Conservation (phyloP, 2,329 filamentous ascomycete species). For the Xylariaceae sp. region DNA sequence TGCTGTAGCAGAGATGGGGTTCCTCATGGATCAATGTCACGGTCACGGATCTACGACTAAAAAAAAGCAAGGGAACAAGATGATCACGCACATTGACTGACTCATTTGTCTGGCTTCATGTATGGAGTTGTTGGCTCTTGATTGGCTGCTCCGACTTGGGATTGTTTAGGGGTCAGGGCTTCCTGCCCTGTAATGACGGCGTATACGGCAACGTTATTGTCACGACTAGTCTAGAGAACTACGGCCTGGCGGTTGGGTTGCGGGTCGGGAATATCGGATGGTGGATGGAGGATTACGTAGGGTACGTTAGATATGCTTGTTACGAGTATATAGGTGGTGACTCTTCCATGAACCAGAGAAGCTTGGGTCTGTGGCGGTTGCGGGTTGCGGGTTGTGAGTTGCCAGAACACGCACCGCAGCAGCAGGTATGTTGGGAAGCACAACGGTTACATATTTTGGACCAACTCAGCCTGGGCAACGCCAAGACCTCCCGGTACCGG, state of each 20-base stretch:
- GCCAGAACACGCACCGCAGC: not conserved
- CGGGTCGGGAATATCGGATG: slow-evolving; percentile 19
- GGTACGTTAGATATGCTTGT: slow-evolving; percentile 27
- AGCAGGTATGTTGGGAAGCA: not conserved
- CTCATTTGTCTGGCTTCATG: slow-evolving; percentile 22
- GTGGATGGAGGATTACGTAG: not conserved
- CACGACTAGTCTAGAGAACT: slow-evolving; percentile 21
- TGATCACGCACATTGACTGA: slow-evolving; percentile 8
- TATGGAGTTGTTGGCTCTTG: slow-evolving; percentile 26
- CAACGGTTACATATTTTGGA: not conserved
- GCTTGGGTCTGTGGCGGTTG: not conserved
- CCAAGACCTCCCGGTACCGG: not conserved
- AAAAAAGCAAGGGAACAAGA: slow-evolving; percentile 14
- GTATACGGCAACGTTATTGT: slow-evolving; percentile 23
- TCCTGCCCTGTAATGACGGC: slow-evolving; percentile 22
- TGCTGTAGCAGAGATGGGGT: slow-evolving; percentile 9
- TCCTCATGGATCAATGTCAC: slow-evolving; percentile 17
- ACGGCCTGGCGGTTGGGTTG: slow-evolving; percentile 11
- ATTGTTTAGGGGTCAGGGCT: slow-evolving; percentile 15
- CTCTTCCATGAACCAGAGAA: slow-evolving; percentile 8
- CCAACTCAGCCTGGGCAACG: not conserved
- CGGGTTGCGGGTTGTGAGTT: not conserved
- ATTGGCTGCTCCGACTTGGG: slow-evolving; percentile 14
- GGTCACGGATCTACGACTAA: slow-evolving; percentile 24
- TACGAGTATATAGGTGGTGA: slow-evolving; percentile 24